Base-by-base conservation (phyloP, 2,329 filamentous ascomycete species). In the Alternaria incomplexa region DNA sequence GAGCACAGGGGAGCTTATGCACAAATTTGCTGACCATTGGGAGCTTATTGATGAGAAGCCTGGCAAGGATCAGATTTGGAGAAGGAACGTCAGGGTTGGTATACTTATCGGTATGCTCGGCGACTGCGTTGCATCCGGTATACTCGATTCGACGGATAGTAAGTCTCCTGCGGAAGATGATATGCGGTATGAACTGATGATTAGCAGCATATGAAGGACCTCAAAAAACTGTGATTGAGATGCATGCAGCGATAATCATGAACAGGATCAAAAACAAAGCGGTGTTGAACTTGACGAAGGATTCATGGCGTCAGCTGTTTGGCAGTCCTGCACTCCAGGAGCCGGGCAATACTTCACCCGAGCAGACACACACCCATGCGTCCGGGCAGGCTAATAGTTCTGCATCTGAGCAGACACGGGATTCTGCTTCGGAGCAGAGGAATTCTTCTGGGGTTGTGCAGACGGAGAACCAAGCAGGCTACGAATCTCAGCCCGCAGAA, bases 261-360 rank as follows among this genome's bases (percentile, higher is more conserved):
- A 25, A 46, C 22, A 47, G 22, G n/a, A 1, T 0, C 0, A 44
- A 10, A 0, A 7, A 44, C n/a, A 44, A 1, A 22, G 17, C 10
- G 12, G 1, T 36, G 32, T 2, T 15, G n/a, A 36, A 36, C 32
- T 0, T 0, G 1, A 36, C 32, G 7, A 0, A n/a, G 1, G 32
- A 36, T 36, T 1, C 0, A 9, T 36, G 32, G 32, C 13, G 32
- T 36, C 0, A 36, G 32, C 32, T 36, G 15, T 4, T 36, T 9
- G 7, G 0, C 15, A 36, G 7, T 36, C 1, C 1, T n/a, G 32
- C 32, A 32, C 30, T 32, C 2, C 30, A 3, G 30, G 3, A 32
- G 4, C 2, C 2, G 30, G 1, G 30, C 32, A 36, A 36, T 36
- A 36, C 13, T 5, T 36, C 32, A 36, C 9, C 32, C 32, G 32